Conservation (phyloP, 805 yeast genomes). For the Zygoascus ofunaensis region DNA sequence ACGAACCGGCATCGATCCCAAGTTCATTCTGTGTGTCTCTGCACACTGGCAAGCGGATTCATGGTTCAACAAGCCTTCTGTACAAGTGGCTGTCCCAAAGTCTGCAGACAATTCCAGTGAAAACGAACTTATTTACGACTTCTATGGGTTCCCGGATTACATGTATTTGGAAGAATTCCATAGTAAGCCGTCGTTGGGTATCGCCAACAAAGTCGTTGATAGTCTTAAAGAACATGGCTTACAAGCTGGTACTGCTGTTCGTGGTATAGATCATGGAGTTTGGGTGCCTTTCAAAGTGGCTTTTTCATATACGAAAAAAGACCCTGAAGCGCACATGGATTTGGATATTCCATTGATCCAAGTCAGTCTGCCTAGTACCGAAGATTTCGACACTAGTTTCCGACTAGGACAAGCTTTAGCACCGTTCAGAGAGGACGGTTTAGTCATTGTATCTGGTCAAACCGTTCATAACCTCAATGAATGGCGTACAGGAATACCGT, state of each 20-base stretch:
- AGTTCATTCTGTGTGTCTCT: slow-evolving; percentile 54
- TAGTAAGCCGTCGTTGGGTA: slow-evolving; percentile 34
- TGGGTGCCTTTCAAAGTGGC: slow-evolving; percentile 77
- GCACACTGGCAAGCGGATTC: slow-evolving; percentile 63
- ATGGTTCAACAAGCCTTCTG: not conserved
- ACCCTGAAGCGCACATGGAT: slow-evolving; percentile 6
- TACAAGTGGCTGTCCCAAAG: slow-evolving; percentile 9
- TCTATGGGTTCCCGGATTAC: slow-evolving; percentile 58
- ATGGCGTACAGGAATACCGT: slow-evolving; percentile 26
- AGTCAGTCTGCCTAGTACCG: slow-evolving; percentile 28
- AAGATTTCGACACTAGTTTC: slow-evolving; percentile 34
- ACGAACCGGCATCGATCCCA: slow-evolving; percentile 40
- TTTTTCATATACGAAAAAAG: slow-evolving; percentile 29
- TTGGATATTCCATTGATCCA: slow-evolving; percentile 35
- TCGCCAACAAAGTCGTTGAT: slow-evolving; percentile 39
- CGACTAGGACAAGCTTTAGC: slow-evolving; percentile 49
- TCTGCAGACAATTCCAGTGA: slow-evolving; percentile 27
- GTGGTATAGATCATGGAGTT: slow-evolving; percentile 77
- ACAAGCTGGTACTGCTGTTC: slow-evolving; percentile 30
- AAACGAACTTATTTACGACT: slow-evolving; percentile 61
- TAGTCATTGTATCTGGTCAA: slow-evolving; percentile 65
- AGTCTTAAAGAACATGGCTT: slow-evolving; percentile 38
- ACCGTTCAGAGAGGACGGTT: slow-evolving; percentile 41
- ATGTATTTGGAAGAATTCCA: slow-evolving; percentile 59
- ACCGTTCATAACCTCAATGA: slow-evolving; percentile 68